Conservation (phyloP, 2,329 filamentous ascomycete genomes). For the Pseudocercospora eumusae region DNA sequence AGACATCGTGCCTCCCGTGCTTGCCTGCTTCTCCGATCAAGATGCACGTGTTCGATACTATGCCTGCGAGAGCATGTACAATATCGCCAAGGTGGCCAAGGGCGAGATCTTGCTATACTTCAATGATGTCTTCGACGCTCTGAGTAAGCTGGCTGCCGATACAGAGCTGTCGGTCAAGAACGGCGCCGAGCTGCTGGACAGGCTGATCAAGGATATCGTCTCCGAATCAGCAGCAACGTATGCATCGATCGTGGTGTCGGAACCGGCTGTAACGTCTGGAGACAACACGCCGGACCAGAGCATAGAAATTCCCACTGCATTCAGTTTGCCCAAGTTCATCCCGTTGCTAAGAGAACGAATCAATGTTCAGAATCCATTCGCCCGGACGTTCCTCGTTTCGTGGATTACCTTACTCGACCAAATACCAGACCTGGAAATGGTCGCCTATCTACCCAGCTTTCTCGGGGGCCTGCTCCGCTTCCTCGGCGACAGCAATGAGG, state of each 20-base stretch:
- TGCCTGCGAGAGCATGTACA: conserved; percentile 99
- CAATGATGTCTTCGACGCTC: conserved; percentile 95
- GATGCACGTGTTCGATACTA: conserved; percentile 97
- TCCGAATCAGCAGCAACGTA: conserved; percentile 94
- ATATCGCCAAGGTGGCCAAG: conserved; percentile 98
- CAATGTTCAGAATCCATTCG: conserved; percentile 91
- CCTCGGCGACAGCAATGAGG: conserved; percentile 83
- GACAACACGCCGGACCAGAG: conserved; percentile 39
- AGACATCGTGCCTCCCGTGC: conserved; percentile 91
- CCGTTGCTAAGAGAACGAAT: conserved; percentile 92
- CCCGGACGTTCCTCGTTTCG: conserved; percentile 88
- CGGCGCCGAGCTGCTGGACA: conserved; percentile 90
- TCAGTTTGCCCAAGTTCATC: conserved; percentile 87
- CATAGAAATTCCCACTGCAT: conserved; percentile 73
- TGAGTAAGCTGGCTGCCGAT: conserved; percentile 95
- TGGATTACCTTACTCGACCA: conserved; percentile 96
- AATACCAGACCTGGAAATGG: conserved; percentile 92
- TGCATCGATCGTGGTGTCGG: conserved; percentile 73
- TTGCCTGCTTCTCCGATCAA: conserved; percentile 97
- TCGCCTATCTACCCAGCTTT: conserved; percentile 89
- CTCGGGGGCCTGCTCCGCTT: conserved; percentile 87
- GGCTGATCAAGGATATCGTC: conserved; percentile 93
- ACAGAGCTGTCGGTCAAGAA: conserved; percentile 98
- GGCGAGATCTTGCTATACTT: conserved; percentile 97
- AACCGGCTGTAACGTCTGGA: conserved; percentile 49